Percentiles rank a stretch among this genome's conserved stretches.
These are phyloP conservation scores for Papiliotrema fonsecae DNA, from an alignment of 1,284 basidiomycete species.

Conservation along the genomic window DNA sequence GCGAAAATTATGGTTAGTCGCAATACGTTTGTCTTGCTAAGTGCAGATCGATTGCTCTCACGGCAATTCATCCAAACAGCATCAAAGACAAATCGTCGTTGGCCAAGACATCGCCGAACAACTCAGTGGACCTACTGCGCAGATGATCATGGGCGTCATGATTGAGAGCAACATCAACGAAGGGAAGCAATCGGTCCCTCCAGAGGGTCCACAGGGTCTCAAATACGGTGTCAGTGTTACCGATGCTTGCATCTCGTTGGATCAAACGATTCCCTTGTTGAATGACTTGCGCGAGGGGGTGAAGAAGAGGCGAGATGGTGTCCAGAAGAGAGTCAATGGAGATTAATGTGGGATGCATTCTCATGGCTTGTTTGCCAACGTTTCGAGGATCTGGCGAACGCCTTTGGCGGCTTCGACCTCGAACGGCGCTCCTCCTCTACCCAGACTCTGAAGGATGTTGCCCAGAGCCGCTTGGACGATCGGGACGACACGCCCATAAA, in stretches of 20 bases:
- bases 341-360: too few relatives aligned
- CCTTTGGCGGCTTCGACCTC: too few relatives aligned
- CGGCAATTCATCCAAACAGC: conserved; percentile 59
- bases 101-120: conserved; percentile 57
- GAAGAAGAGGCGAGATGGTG: conserved; percentile 58
- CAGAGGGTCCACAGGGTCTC: conserved; percentile 67
- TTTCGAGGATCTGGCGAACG: too few relatives aligned
- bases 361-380: too few relatives aligned
- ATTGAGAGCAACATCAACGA: conserved; percentile 91
- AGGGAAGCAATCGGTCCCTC: conserved; percentile 70
- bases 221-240: conserved; percentile 67
- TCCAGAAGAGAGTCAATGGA: conserved; percentile 33
- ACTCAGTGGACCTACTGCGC: conserved; percentile 62
- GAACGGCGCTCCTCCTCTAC: neutral
- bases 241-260: conserved; percentile 80
- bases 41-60: conserved; percentile 88
- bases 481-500: conserved; percentile 14
- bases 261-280: conserved; percentile 72
- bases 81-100: conserved; percentile 55
- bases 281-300: conserved; percentile 78
- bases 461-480: conserved; percentile 15
- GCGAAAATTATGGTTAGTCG: conserved; percentile 76
- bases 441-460: conserved; percentile 1
- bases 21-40: neutral
- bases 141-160: conserved; percentile 93